These are phyloP conservation scores for Cucumis melo DNA, from an alignment of 306 rosid species.

Conservation along the genomic window DNA sequence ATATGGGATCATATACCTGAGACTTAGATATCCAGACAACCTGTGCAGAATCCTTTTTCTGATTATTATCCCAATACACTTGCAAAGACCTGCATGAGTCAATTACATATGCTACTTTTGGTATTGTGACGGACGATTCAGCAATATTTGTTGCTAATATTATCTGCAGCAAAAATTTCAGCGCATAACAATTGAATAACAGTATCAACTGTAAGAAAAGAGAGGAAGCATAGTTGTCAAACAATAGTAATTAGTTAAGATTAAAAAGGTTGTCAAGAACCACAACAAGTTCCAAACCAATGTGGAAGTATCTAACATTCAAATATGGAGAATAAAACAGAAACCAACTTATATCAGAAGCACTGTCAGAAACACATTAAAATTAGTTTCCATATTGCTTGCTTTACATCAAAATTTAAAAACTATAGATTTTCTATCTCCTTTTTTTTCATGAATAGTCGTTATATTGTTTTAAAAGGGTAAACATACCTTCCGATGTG, in stretches of 20 bases:
- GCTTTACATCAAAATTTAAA: neutral
- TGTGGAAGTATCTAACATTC: neutral
- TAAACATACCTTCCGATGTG: constrained; percentile 62
- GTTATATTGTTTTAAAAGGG: constrained; percentile 2
- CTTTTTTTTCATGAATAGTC: neutral
- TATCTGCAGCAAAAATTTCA: constrained; percentile 31
- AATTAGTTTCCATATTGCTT: neutral
- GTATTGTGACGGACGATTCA: constrained; percentile 90
- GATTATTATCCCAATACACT: constrained; percentile 51
- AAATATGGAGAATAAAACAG: neutral
- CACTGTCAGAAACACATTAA: neutral
- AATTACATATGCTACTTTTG: constrained; percentile 79
- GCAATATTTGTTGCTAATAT: constrained; percentile 91
- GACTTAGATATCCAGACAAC: constrained; percentile 91
- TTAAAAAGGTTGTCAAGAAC: neutral
- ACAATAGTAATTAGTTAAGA: neutral
- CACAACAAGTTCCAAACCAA: neutral
- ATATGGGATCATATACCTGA: constrained; percentile 34
- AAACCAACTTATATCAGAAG: neutral
- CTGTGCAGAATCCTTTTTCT: constrained; percentile 39
- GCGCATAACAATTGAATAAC: neutral
- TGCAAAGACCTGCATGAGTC: constrained; percentile 85
- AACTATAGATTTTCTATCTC: neutral
- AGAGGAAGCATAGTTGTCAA: neutral
- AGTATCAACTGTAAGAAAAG: neutral